Evolutionary conservation across 768 basidiomycete genomes (phyloP), one percentile per base, ranked within the genome.

Genomic region (Mycena galopus): DNA sequence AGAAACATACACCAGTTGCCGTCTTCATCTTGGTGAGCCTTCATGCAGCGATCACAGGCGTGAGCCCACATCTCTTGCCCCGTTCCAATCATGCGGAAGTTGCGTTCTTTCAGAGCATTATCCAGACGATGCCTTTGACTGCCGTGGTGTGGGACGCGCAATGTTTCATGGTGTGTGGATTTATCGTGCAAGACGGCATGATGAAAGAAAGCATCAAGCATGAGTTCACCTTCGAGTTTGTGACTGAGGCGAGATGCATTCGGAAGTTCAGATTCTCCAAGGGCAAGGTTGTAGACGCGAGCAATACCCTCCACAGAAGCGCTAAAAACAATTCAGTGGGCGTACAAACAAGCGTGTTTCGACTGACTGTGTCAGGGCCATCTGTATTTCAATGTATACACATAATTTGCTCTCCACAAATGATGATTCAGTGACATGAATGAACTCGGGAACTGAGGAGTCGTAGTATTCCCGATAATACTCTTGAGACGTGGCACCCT

Each of bases 51-150:
- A 12, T 61, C 25, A 50, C 71, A 73, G 3, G 53, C 37, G 42
- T 73, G 71, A 16, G 71, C 66, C 71, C 71, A 73, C 59, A 67
- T 55, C 14, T 67, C 65, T 23, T 73, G 71, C 0, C 71, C 66
- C 6, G 60, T 73, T 2, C 71, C 71, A 25, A 58, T 32, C 59
- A 73, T 72, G 7, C 35, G 53, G 39, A 55, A 55, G 25, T 68
- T 73, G 4, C 71, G 65, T 33, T 67, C 50, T 11, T 61, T 3
- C 2, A 73, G 21, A 1, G 59, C 59, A 23, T 63, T 16, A 29
- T 67, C 65, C 0, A 73, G 51, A 2, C 71, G 66, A 51, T 55
- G 67, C 7, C n/a, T 44, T 19, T 61, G 50, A 25, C 6, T 4
- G 6, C 50, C 50, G 23, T 25, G 37, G 30, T 61, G 67, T 12